Base-by-base conservation (phyloP, 1,139 yeast genomes). In the Geotrichum cucujoidarum region DNA sequence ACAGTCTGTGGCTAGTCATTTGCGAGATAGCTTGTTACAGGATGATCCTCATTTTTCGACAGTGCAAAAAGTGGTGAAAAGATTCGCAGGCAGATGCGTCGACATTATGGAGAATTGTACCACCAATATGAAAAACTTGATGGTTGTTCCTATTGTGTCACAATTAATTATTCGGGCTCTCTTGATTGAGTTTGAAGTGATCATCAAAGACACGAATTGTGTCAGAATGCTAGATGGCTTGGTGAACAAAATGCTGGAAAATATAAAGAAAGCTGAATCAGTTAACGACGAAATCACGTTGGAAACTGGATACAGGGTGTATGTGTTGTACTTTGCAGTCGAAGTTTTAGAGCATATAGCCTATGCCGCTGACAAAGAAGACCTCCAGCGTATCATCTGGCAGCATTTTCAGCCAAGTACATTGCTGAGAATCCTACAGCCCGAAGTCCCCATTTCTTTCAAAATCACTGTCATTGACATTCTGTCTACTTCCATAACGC, bases 331-430 rank as follows among this genome's bases (percentile, higher is more conserved):
- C 1, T 75, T 74, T 57, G 69, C 78, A 6, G 69, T 78, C 62
- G 89, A 82, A 59, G 67, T 77, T 1, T 57, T 82, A 24, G 87
- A 82, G 54, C 30, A 30, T 10, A 20, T 39, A 11, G 24, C 24
- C 1, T 39, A 27, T 20, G 21, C 27, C 2, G 27, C 43, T 3
- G 43, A n/a, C 4, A 29, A 39, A 5, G 13, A 11, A 8, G 18
- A 18, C 5, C 5, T 13, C 13, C n/a, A 27, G 10, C 6, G 17
- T 11, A 5, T 11, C 5, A 16, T 39, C 4, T 39, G 43, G 43
- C 14, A 14, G 8, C 17, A 7, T 3, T 17, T 39, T 31, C 14
- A 21, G 25, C 34, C 29, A 29, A 20, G 17, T 16, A 39, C 34
- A 4, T 13, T 39, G 7, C 10, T n/a, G 4, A 30, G 8, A 2